Evolutionary conservation across 257 asterid species (phyloP), one percentile per base, ranked within the genome.

Genomic region (Ocimum tenuiflorum): DNA sequence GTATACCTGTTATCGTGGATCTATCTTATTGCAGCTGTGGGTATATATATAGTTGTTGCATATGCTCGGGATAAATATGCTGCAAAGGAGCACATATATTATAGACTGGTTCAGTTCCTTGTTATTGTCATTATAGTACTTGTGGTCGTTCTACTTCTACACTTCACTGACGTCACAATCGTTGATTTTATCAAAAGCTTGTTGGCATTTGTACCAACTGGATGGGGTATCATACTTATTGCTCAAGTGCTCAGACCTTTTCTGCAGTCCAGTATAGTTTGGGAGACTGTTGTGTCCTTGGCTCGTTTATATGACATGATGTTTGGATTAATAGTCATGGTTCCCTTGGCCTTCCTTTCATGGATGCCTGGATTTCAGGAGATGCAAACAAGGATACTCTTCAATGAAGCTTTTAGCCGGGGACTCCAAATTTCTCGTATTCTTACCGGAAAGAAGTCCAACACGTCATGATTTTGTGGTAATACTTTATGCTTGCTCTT

Each of bases 321-420:
- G 46, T 78, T 91, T 63, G 98, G 98, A 45, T 31, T 92, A 42
- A 76, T 92, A 11, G 97, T 89, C 53, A 87, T 92, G 98, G 88
- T 70, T 50, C 98, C 98, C 0, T 61, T 92, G 77, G 98, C 94
- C 4, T 45, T 87, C 5, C 74, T 92, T 7, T 92, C 98, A 1
- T 92, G 98, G 98, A 82, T 92, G 90, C 98, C 98, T 67, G 95
- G 97, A 43, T 88, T 88, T 69, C 95, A 91, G 67, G 68, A 87
- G 67, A 91, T 88, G 96, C 95, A 91, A 79, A 91, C 96, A 7
- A 84, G 95, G 88, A 88, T 86, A 50, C 77, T 88, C 52, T 91
- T 86, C 64, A 91, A 91, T 72, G 96, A 91, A 70, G 97, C 88
- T 60, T 88, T 88, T 78, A 92, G 98, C 71, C 75, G 98, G 62